phyloP scores from a whole-genome alignment of 345 rosid species.

The Corymbia maculata region DNA sequence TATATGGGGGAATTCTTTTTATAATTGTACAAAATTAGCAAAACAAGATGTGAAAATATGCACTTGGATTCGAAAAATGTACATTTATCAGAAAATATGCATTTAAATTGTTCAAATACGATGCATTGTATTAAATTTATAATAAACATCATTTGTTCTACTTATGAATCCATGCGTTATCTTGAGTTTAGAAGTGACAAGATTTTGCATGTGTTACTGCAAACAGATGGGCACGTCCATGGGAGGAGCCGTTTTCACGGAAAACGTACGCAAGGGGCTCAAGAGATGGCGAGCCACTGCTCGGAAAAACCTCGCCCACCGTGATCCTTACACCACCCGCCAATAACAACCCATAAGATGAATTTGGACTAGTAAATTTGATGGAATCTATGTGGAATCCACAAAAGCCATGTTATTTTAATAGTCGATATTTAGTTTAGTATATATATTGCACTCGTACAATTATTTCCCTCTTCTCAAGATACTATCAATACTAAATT shows the following conservation, averaged over 20 bases:
- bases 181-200: background rate
- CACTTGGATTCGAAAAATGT: background rate
- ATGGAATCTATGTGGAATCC: too few relatives aligned
- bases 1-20: background rate
- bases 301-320: slow-evolving; percentile 14
- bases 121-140: background rate
- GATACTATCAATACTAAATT: too few relatives aligned
- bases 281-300: slow-evolving; percentile 39
- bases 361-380: too few relatives aligned
- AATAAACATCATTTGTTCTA: background rate
- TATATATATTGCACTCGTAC: too few relatives aligned
- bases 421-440: too few relatives aligned
- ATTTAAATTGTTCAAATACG: background rate
- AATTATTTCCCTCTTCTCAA: too few relatives aligned
- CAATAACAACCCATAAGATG: too few relatives aligned
- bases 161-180: background rate
- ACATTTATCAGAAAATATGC: background rate
- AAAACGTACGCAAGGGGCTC: slow-evolving; percentile 25
- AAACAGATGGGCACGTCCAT: slow-evolving; percentile 56
- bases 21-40: background rate
- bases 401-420: too few relatives aligned
- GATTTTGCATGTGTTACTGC: background rate
- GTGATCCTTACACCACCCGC: background rate
- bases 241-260: slow-evolving; percentile 32
- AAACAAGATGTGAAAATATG: background rate